phyloP scores from a whole-genome alignment of 2,329 filamentous ascomycete species.

The Pseudomassariella vexata region DNA sequence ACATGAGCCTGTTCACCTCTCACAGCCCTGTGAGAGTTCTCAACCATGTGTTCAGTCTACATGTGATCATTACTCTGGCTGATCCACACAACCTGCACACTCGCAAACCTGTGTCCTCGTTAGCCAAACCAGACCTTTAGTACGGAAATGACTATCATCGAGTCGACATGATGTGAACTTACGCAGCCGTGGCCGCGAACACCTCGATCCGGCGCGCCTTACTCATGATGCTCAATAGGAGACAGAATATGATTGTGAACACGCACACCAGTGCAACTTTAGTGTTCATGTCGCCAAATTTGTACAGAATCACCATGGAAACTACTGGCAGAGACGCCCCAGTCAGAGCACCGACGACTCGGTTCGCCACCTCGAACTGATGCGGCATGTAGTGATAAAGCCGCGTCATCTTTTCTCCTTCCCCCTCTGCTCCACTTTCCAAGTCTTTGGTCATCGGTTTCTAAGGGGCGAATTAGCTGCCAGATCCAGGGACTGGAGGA shows the following conservation, averaged over 20 bases:
- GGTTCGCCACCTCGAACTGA: slow-evolving; percentile 3
- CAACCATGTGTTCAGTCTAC: too few species aligned
- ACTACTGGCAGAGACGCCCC: slow-evolving; percentile 1
- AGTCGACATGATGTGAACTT: too few species aligned
- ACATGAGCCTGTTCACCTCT: too few species aligned
- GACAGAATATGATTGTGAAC: slow-evolving; percentile 5
- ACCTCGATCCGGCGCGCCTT: slow-evolving; percentile 6
- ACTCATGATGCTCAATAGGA: slow-evolving; percentile 4
- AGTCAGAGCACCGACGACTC: slow-evolving; percentile 4
- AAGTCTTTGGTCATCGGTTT: slow-evolving; percentile 3
- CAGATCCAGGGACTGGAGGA: not conserved
- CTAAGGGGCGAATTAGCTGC: too few species aligned
- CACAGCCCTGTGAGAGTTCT: too few species aligned
- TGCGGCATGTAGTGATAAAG: slow-evolving; percentile 1
- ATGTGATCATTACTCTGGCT: not conserved
- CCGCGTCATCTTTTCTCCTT: not conserved
- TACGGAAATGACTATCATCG: not conserved
- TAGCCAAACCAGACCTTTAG: not conserved
- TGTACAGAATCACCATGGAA: slow-evolving; percentile 7
- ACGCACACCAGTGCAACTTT: slow-evolving; percentile 6
- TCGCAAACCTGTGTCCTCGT: not conserved
- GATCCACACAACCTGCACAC: not conserved
- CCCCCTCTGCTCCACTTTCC: not conserved
- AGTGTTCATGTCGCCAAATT: not conserved
- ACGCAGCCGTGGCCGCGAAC: slow-evolving; percentile 6